phyloP scores from a whole-genome alignment of 345 rosid species.

The Microthlaspi erraticum region DNA sequence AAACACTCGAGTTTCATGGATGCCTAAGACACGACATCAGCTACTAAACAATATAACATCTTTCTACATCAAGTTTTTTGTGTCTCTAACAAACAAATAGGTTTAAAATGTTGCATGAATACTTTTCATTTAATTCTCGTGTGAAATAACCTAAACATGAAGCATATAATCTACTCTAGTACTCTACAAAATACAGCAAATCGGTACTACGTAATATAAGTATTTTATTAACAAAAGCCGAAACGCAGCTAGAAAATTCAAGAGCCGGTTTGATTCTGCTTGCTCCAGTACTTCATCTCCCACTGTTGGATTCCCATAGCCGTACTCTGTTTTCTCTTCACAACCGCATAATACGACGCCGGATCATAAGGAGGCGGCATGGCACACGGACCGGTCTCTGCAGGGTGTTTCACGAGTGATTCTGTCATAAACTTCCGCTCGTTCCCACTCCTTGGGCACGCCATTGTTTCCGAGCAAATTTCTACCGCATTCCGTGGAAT shows the following conservation, averaged over 20 bases:
- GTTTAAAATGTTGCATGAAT: background rate
- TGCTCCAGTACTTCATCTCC: constrained; percentile 56
- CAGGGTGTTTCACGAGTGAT: constrained; percentile 69
- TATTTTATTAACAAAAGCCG: background rate
- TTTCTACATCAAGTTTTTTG: background rate
- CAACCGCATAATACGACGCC: constrained; percentile 43
- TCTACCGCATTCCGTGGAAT: constrained; percentile 52
- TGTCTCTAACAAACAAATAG: no score
- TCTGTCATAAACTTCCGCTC: constrained; percentile 63
- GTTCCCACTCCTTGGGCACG: constrained; percentile 55
- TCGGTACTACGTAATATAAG: background rate
- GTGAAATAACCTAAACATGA: constrained; percentile 5
- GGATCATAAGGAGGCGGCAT: constrained; percentile 71
- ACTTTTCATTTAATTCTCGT: constrained; percentile 1
- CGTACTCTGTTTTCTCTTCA: constrained; percentile 45
- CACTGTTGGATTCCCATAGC: constrained; percentile 37
- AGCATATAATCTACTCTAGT: constrained; percentile 17
- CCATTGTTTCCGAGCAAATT: constrained; percentile 67
- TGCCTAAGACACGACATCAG: background rate
- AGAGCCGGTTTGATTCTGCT: constrained; percentile 47
- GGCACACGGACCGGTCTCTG: constrained; percentile 60
- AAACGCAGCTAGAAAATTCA: constrained; percentile 1
- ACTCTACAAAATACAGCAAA: constrained; percentile 19
- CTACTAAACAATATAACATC: background rate
- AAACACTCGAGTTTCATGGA: background rate